Conservation (phyloP, 345 rosid species). For the Eucalyptus shirleyi region DNA sequence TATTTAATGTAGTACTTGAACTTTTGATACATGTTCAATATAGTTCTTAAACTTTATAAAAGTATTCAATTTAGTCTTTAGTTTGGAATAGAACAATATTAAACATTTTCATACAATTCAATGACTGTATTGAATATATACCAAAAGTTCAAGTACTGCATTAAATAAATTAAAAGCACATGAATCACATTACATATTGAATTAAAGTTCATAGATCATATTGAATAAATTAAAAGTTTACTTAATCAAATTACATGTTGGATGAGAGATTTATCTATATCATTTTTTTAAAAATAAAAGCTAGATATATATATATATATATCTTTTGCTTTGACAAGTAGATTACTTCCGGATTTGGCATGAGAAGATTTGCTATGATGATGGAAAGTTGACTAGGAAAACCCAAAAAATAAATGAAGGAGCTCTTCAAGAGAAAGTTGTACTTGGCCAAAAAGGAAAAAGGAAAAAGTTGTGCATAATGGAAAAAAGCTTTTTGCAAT, state of each 20-base stretch:
- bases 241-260: too few species aligned
- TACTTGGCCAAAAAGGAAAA: not conserved
- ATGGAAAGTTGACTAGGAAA: not conserved
- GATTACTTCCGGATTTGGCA: not conserved
- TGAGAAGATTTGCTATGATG: not conserved
- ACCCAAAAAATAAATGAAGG: not conserved
- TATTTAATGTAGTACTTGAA: accelerated
- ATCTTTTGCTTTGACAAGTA: not conserved
- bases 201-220: accelerated
- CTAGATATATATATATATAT: too few species aligned
- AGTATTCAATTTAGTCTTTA: too few species aligned
- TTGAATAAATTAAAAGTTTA: too few species aligned
- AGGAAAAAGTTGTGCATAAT: not conserved
- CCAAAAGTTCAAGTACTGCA: accelerated
- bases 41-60: accelerated
- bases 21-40: too few species aligned
- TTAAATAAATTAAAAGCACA: accelerated
- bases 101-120: accelerated
- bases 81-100: too few species aligned
- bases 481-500: not conserved
- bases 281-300: too few species aligned
- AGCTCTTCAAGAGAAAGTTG: not conserved
- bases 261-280: accelerated
- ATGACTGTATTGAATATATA: accelerated
- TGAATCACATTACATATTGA: accelerated